phyloP scores from a whole-genome alignment of 208 protist genomes.

The Acanthamoeba lenticulata region DNA sequence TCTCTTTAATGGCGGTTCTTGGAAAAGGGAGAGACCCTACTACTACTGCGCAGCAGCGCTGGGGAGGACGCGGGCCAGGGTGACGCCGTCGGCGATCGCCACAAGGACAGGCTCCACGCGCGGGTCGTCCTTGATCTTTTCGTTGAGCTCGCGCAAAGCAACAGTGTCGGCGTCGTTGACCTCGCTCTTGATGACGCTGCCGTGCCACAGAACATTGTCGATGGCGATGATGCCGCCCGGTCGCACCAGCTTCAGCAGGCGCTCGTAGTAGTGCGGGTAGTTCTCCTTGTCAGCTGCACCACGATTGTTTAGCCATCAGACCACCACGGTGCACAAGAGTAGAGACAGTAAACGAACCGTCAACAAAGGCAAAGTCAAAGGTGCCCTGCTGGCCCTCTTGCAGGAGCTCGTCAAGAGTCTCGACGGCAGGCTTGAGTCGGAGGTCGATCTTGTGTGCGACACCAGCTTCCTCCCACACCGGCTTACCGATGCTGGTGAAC shows the following conservation, averaged over 20 bases:
- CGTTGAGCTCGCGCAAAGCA: slow-evolving; percentile 78
- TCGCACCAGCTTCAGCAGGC: slow-evolving; percentile 79
- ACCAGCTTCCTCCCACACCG: slow-evolving; percentile 80
- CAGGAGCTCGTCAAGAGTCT: slow-evolving; percentile 77
- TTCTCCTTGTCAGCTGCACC: slow-evolving; percentile 83
- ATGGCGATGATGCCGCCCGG: slow-evolving; percentile 83
- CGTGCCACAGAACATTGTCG: slow-evolving; percentile 85
- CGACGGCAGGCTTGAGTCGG: slow-evolving; percentile 77
- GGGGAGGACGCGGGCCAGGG: slow-evolving; percentile 73
- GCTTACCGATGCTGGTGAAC: slow-evolving; percentile 76
- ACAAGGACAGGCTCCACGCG: slow-evolving; percentile 84
- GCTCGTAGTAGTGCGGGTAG: slow-evolving; percentile 87
- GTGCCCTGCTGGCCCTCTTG: slow-evolving; percentile 77
- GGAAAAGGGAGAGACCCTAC: neutral
- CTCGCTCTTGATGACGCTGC: slow-evolving; percentile 70
- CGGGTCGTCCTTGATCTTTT: slow-evolving; percentile 80
- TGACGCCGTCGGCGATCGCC: slow-evolving; percentile 82
- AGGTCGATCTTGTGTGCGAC: slow-evolving; percentile 86
- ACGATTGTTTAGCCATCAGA: too few species aligned
- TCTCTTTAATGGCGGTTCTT: too few species aligned
- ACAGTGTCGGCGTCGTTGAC: slow-evolving; percentile 22
- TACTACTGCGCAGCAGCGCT: too few species aligned
- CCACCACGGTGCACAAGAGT: too few species aligned
- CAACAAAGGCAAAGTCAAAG: slow-evolving; percentile 88
- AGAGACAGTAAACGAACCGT: too few species aligned